These are phyloP conservation scores for Lepiota subincarnata DNA, from an alignment of 768 basidiomycete genomes.

Conservation along the genomic window DNA sequence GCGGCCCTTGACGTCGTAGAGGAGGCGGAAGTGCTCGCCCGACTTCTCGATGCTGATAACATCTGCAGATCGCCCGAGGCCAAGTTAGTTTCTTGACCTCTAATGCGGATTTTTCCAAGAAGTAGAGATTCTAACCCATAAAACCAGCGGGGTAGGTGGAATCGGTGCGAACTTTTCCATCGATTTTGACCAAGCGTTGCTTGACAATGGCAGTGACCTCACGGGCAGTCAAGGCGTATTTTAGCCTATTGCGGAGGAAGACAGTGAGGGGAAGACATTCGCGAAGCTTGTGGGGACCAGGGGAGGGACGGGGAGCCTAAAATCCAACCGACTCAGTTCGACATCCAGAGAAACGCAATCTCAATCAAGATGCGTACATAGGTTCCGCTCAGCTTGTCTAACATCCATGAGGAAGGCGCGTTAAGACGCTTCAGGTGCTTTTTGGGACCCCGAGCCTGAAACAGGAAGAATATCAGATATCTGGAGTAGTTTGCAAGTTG, in stretches of 20 bases:
- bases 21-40: conserved; percentile 97
- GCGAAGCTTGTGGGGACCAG: conserved; percentile 98
- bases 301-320: conserved; percentile 92
- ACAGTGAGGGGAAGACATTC: conserved; percentile 96
- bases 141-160: conserved; percentile 96
- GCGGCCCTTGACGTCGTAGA: conserved; percentile 99
- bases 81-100: not conserved
- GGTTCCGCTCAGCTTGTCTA: conserved; percentile 95
- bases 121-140: conserved; percentile 64
- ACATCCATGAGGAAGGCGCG: conserved; percentile 99
- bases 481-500: conserved; percentile 10
- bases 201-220: conserved; percentile 95
- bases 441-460: conserved; percentile 94
- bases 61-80: conserved; percentile 44
- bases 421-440: conserved; percentile 98
- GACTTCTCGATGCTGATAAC: conserved; percentile 98
- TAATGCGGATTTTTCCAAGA: not conserved
- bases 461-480: conserved; percentile 23
- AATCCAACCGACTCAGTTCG: conserved; percentile 15
- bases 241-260: conserved; percentile 98
- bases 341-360: not conserved
- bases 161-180: conserved; percentile 97
- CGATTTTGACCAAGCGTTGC: conserved; percentile 97
- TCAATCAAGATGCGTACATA: conserved; percentile 50
- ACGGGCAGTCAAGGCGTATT: conserved; percentile 95